Conservation (phyloP, 257 asterid genomes). For the Solanum rostratum region DNA sequence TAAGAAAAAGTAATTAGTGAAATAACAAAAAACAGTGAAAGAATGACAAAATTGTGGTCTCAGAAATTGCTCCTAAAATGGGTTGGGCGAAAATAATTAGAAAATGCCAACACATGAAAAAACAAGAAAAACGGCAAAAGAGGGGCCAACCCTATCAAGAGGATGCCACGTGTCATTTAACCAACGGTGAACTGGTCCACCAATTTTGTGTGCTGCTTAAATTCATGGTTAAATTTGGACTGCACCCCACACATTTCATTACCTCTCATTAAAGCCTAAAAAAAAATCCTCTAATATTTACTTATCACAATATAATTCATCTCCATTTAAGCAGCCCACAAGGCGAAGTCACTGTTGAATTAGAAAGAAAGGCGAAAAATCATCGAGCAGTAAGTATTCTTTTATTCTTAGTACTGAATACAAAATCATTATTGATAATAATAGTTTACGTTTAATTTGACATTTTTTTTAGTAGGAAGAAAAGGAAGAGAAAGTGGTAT, state of each 20-base stretch:
- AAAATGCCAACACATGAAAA: constrained; percentile 25
- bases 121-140: constrained; percentile 31
- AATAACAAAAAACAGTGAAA: background rate
- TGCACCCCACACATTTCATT: background rate
- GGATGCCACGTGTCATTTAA: constrained; percentile 28
- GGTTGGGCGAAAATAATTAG: constrained; percentile 10
- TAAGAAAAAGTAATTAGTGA: background rate
- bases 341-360: constrained; percentile 39
- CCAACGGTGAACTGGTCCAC: constrained; percentile 21
- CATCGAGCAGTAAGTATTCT: accelerated
- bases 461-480: background rate
- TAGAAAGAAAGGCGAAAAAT: background rate
- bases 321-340: constrained; percentile 5
- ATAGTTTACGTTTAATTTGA: too few species aligned
- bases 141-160: background rate
- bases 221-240: constrained; percentile 16
- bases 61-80: constrained; percentile 15
- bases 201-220: constrained; percentile 27
- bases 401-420: too few species aligned
- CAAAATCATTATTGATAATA: too few species aligned
- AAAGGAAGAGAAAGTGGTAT: background rate
- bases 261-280: background rate
- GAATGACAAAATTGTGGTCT: constrained; percentile 20
- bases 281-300: constrained; percentile 1
- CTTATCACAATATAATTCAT: background rate